These are phyloP conservation scores for Mucor sp. DNA, from an alignment of 371 early-diverging fungal species.

Conservation along the genomic window DNA sequence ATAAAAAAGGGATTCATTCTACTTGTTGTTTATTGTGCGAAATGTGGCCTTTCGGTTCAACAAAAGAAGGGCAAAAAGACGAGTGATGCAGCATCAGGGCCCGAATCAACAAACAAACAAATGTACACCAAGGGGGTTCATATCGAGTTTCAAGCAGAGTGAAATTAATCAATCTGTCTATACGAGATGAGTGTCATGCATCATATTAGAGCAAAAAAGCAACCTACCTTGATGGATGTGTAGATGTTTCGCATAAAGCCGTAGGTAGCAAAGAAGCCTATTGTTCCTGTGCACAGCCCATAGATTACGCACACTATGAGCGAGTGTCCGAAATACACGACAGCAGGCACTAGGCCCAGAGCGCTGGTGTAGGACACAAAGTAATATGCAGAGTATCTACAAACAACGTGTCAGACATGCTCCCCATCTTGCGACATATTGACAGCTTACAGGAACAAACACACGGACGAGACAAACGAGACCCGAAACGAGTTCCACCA, in stretches of 20 bases:
- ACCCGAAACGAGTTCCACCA: background rate
- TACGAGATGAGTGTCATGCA: background rate
- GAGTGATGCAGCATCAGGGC: background rate
- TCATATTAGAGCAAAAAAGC: background rate
- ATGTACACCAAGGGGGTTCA: background rate
- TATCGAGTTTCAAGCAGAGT: background rate
- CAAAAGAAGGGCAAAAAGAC: background rate
- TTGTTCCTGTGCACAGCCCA: background rate
- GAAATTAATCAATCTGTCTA: background rate
- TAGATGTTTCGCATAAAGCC: background rate
- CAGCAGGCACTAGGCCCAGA: background rate
- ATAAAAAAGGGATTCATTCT: background rate
- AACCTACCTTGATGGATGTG: background rate
- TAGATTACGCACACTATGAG: background rate
- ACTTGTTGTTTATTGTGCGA: background rate
- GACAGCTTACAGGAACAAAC: background rate
- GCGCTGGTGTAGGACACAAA: background rate
- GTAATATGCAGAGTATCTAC: background rate
- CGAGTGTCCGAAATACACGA: background rate
- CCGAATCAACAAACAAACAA: background rate
- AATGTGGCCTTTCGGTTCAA: background rate
- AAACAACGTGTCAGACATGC: background rate
- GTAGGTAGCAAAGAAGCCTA: background rate
- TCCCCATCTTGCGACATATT: background rate
- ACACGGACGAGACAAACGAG: background rate